Base-by-base conservation (phyloP, 179 eudicot species). In the Dionaea muscipula region DNA sequence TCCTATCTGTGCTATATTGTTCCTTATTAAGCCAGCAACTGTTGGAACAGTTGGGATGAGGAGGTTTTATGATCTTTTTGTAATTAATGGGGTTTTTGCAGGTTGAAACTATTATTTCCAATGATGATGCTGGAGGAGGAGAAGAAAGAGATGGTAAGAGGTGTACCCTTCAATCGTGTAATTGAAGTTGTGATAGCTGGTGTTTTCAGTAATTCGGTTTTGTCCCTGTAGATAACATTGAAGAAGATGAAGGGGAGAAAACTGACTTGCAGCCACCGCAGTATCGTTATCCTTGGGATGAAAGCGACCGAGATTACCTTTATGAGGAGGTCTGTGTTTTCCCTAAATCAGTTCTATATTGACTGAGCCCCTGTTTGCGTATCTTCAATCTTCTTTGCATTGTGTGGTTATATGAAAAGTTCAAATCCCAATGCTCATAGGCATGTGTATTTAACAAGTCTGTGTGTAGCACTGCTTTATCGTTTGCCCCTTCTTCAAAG, bases 141-240 rank as follows among this genome's bases (percentile, higher is more conserved):
- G 95, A 83, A 64, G 88, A 81, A 21, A 55, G 67, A n/a, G 88
- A 82, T 64, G 91, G 91, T 82, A 71, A 52, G 68, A 38, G 46
- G 12, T 28, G 1, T 21, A 53, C 24, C 14, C 31, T 2, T 39
- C 23, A 11, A 20, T 18, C 55, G 0, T 26, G 19, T 45, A 12
- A 1, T 31, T n/a, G n/a, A n/a, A n/a, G n/a, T n/a, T n/a, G n/a
- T n/a, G n/a, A n/a, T 44, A 15, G 5, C 19, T 40, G 48, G 17
- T 1, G 20, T 37, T 12, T 9, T 26, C 7, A 13, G 20, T 16
- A 17, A 16, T 13, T 12, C 36, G 16, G 26, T 53, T 7, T 15
- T 17, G 53, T 21, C 26, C 23, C 18, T 55, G 27, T 26, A 85
- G 93, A 73, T 48, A 56, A 64, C 44, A 35, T 65, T 57, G 83